Base-by-base conservation (phyloP, 1,284 basidiomycete genomes). In the Microbotryomycetes sp. region DNA sequence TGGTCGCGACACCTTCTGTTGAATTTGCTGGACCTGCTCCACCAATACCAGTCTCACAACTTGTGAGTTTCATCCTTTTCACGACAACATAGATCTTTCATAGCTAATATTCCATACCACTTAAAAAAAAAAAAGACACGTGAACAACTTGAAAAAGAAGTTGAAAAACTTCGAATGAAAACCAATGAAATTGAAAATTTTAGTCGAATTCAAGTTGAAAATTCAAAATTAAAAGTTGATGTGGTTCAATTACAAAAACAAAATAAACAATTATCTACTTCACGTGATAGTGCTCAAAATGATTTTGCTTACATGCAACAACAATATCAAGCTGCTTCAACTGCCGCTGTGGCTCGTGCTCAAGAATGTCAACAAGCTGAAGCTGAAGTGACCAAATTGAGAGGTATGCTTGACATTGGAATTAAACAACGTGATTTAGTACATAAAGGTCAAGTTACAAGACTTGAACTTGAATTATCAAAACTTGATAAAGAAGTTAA, bases 261-360 rank as follows among this genome's bases (percentile, higher is more conserved):
- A 36, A 65, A 58, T 58, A 65, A 63, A 45, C 50, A 54, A 19
- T 50, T 67, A 15, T 22, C 51, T 30, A 16, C 46, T n/a, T 67
- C 68, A 45, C 61, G 63, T 32, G 68, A 69, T 14, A 58, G 59
- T 15, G 50, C 59, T 1, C 59, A 62, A 48, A 23, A 46, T 31
- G 66, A 67, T 57, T 48, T 63, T 26, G 36, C 52, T 22, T 69
- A 69, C 65, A 59, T 69, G 49, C 65, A 69, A 49, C 59, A 57
- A 23, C 65, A 67, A 53, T 69, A 69, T 63, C 56, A 55, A 23
- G 52, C 56, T 16, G 68, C 68, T 3, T 69, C 68, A 23, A 52
- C 45, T 14, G 68, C 68, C 0, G 68, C 68, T 0, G 58, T 63
- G 47, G 63, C 57, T n/a, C 58, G 68, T 3, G 68, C 68, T 23